A percentile compares a stretch with the other conserved stretches of the same genome.
Conservation (phyloP, 768 basidiomycete genomes). For the Boletus barrowsii region DNA sequence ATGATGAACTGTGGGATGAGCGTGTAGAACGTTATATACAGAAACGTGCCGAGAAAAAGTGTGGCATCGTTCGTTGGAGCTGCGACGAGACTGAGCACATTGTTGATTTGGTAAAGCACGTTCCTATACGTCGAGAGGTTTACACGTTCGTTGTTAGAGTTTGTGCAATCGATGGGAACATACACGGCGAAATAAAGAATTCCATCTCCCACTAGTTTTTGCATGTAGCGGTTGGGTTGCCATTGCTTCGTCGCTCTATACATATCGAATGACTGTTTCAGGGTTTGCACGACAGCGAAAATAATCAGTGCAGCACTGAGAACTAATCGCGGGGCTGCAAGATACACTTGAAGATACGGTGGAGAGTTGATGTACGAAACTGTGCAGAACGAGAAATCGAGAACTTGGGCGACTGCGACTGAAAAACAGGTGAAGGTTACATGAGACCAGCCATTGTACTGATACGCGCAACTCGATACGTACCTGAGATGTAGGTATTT, state of each 20-base stretch:
- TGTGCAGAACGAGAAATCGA: not conserved
- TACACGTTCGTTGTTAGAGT: no score
- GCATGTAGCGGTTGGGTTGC: not conserved
- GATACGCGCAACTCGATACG: not conserved
- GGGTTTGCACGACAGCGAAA: no score
- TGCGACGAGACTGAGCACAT: not conserved
- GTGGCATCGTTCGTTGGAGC: not conserved
- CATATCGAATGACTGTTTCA: not conserved
- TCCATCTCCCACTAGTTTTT: not conserved
- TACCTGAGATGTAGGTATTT: not conserved
- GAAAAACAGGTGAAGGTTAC: not conserved
- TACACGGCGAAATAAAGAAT: not conserved
- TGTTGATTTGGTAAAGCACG: not conserved
- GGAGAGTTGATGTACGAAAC: not conserved
- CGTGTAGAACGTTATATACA: no score
- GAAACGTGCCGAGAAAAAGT: not conserved
- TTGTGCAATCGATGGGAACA: not conserved
- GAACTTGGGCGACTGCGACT: not conserved
- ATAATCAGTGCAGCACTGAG: no score
- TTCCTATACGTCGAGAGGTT: not conserved
- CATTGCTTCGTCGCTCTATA: not conserved
- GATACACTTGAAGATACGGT: not conserved
- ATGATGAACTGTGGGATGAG: no score
- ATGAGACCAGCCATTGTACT: no score
- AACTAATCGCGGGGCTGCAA: no score